Evolutionary conservation across 345 rosid genomes (phyloP).

Genomic region (Diplotaxis tenuifolia): DNA sequence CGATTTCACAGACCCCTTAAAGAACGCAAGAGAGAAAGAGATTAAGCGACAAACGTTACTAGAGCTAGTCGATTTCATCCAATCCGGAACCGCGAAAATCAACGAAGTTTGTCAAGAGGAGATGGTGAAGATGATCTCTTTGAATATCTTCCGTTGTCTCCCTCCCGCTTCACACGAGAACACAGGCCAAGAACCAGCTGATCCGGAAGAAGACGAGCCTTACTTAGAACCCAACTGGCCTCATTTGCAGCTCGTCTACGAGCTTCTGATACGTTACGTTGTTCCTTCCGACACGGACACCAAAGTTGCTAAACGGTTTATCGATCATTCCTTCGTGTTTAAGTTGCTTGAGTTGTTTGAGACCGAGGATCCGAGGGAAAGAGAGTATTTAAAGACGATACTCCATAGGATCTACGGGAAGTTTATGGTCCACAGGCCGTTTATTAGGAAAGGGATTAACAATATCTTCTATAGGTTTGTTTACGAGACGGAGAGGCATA

Average conservation of each 20-base stretch:
- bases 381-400: conserved; percentile 81
- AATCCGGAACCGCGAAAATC: conserved; percentile 70
- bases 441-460: conserved; percentile 76
- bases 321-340: conserved; percentile 73
- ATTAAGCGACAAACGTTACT: conserved; percentile 73
- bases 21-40: conserved; percentile 69
- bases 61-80: conserved; percentile 77
- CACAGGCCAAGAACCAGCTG: conserved; percentile 68
- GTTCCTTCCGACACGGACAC: conserved; percentile 82
- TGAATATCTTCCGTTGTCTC: conserved; percentile 65
- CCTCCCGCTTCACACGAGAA: conserved; percentile 80
- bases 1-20: conserved; percentile 61
- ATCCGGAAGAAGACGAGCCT: conserved; percentile 86
- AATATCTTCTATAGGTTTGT: conserved; percentile 79
- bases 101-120: conserved; percentile 73
- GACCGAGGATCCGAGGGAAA: conserved; percentile 78
- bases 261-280: conserved; percentile 66
- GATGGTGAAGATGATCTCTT: conserved; percentile 68
- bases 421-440: conserved; percentile 90
- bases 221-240: conserved; percentile 89
- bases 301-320: conserved; percentile 70
- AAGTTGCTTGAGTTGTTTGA: conserved; percentile 80
- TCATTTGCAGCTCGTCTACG: conserved; percentile 84
- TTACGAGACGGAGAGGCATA: conserved; percentile 84
- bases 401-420: conserved; percentile 90